phyloP scores from a whole-genome alignment of 257 asterid genomes.

The Rauvolfia tetraphylla region DNA sequence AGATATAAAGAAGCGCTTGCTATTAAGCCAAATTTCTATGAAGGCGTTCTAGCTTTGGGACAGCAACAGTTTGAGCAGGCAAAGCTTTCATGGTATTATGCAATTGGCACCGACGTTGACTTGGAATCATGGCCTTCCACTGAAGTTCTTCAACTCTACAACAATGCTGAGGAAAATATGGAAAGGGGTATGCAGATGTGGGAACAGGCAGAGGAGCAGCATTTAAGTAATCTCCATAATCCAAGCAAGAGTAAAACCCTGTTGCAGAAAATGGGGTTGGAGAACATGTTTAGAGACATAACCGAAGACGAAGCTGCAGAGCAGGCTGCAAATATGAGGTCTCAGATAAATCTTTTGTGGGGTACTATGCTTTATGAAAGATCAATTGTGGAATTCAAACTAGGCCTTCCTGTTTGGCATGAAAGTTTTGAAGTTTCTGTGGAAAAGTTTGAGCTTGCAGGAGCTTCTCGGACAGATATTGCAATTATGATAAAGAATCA shows the following conservation, averaged over 20 bases:
- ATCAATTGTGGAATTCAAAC: slow-evolving; percentile 78
- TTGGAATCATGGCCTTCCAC: slow-evolving; percentile 59
- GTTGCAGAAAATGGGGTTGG: slow-evolving; percentile 50
- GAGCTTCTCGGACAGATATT: slow-evolving; percentile 80
- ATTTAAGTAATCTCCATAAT: slow-evolving; percentile 32
- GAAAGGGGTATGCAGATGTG: slow-evolving; percentile 79
- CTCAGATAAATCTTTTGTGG: slow-evolving; percentile 75
- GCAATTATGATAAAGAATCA: slow-evolving; percentile 85
- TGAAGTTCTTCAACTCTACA: slow-evolving; percentile 63
- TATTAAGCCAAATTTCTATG: slow-evolving; percentile 63
- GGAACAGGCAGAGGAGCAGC: slow-evolving; percentile 56
- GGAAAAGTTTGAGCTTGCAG: slow-evolving; percentile 84
- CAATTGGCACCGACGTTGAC: slow-evolving; percentile 47
- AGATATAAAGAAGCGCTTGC: slow-evolving; percentile 66
- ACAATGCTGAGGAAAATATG: slow-evolving; percentile 71
- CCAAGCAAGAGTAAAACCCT: slow-evolving; percentile 29
- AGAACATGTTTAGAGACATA: slow-evolving; percentile 34
- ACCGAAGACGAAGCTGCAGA: slow-evolving; percentile 64
- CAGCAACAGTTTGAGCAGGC: slow-evolving; percentile 84
- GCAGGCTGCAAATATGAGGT: slow-evolving; percentile 53
- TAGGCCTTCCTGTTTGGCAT: slow-evolving; percentile 74
- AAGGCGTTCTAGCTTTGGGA: slow-evolving; percentile 67
- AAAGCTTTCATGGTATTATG: slow-evolving; percentile 76
- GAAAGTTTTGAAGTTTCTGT: slow-evolving; percentile 75
- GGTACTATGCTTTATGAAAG: slow-evolving; percentile 85